Percentiles rank a stretch among this genome's conserved stretches.
These are phyloP conservation scores for Biancaea sappan DNA, from an alignment of 306 rosid species.

Conservation along the genomic window DNA sequence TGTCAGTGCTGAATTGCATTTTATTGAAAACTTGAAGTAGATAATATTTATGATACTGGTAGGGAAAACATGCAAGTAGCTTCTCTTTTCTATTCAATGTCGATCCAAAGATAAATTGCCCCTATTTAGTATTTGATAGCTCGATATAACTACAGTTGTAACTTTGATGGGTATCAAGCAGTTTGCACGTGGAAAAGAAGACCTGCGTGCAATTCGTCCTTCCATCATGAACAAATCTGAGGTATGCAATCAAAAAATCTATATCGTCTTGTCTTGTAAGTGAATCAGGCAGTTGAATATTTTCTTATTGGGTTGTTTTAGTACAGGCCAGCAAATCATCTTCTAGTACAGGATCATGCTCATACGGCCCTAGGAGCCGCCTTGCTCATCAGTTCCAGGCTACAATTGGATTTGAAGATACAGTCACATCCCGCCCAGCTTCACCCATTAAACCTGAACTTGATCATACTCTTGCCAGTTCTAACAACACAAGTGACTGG, in stretches of 20 bases:
- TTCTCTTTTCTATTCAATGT: neutral
- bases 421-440: constrained; percentile 28
- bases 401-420: constrained; percentile 29
- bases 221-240: constrained; percentile 47
- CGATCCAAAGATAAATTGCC: neutral
- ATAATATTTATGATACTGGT: neutral
- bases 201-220: constrained; percentile 44
- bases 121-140: constrained; percentile 22
- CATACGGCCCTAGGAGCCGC: constrained; percentile 32
- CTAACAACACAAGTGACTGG: constrained; percentile 46
- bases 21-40: neutral
- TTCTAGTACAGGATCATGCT: constrained; percentile 29
- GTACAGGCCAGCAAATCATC: constrained; percentile 36
- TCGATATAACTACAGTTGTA: constrained; percentile 12
- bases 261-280: neutral
- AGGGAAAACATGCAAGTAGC: constrained; percentile 10
- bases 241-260: constrained; percentile 43
- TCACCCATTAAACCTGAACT: constrained; percentile 23
- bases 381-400: constrained; percentile 33
- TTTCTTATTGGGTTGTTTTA: constrained; percentile 35
- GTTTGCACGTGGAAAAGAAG: constrained; percentile 63
- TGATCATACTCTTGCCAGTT: neutral
- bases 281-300: constrained; percentile 16
- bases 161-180: constrained; percentile 40
- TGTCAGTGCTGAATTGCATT: neutral